Base-by-base conservation (phyloP, 2,329 filamentous ascomycete genomes). In the Sporothrix brunneoviolacea region DNA sequence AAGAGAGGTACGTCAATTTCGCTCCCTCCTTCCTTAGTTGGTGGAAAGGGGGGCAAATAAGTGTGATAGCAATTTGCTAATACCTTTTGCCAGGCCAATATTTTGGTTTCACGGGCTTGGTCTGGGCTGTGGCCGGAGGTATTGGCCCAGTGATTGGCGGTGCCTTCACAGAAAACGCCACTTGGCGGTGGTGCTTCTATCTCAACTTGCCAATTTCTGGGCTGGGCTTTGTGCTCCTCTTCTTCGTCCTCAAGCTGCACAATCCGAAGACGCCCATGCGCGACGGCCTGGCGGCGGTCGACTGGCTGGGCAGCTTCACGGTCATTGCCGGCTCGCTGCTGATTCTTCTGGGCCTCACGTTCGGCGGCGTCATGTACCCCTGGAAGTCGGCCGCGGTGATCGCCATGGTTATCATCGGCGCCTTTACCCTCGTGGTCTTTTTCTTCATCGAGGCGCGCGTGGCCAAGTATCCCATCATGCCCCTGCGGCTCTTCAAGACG, bases 341-440 rank as follows among this genome's bases (percentile, higher is more conserved):
- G 87, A 74, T 95, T 57, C 79, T 95, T 4, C 80, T 95, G 37
- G 91, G 89, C 0, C 78, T 95, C 10, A 85, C 94, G 62, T 88
- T 91, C 55, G 91, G 90, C 49, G 90, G 88, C 43, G 78, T 89
- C 46, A 74, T 75, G 19, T 80, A 79, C 56, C 84, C 90, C 1
- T 95, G 89, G 89, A 68, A 69, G 47, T 91, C 86, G 0, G 74
- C 85, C 2, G 83, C 79, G 1, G 85, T 91, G 28, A 76, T 95
- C 59, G 90, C 86, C 60, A 74, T 95, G 24, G 74, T 94, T 56
- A 69, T 91, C 43, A 89, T 91, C 58, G 88, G 88, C 19, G 61
- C 79, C 21, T 51, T 86, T 24, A 74, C 76, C 12, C 73, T 85
- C 48, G 76, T 56, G 12, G 56, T 90, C 35, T 95, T 95, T 65